Base-by-base conservation (phyloP, 495 filamentous ascomycete genomes). In the Corynascus novoguineensis region DNA sequence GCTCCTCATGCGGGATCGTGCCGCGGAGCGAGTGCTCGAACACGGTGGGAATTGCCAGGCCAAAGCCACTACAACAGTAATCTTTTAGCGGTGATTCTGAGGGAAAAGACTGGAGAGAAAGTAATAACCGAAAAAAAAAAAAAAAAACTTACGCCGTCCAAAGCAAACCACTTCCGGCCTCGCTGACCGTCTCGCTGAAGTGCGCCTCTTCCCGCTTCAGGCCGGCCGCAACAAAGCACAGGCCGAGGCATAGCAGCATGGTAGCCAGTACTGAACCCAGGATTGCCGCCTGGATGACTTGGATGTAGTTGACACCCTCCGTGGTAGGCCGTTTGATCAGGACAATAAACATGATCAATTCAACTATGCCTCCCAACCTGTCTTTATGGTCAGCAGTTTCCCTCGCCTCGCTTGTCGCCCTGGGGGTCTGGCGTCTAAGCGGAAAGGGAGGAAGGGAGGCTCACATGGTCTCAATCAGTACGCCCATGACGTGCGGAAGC, bases 261-360 rank as follows among this genome's bases (percentile, higher is more conserved):
- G 72, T 74, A 10, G 71, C 70, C 37, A 74, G 57, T 3, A 74
- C 62, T 3, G 64, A 68, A 12, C 69, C 69, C 24, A 71, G 46
- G 25, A 71, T 71, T 8, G 69, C 69, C 19, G 63, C 63, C 64
- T 87, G 81, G 61, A 96, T 92, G 60, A 95, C 88, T 14, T 82
- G 81, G 55, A 84, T 81, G 44, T 83, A 68, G 42, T 80, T 67
- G 4, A 75, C 19, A 4, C 15, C 24, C 2, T 9, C 4, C 1
- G 15, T 21, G 9, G 35, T 28, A 6, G 27, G 3, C 17, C 65
- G 67, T 0, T 55, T 61, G 27, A 88, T 71, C 47, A 95, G 66
- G 8, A 90, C 81, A 75, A 93, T 86, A 66, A 93, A 91, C 22
- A 95, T 76, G 47, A 95, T 80, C 42, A 95, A 83, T 62, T 96